phyloP scores from a whole-genome alignment of 176 grass and related monocot species.

The Hyparrhenia diplandra region DNA sequence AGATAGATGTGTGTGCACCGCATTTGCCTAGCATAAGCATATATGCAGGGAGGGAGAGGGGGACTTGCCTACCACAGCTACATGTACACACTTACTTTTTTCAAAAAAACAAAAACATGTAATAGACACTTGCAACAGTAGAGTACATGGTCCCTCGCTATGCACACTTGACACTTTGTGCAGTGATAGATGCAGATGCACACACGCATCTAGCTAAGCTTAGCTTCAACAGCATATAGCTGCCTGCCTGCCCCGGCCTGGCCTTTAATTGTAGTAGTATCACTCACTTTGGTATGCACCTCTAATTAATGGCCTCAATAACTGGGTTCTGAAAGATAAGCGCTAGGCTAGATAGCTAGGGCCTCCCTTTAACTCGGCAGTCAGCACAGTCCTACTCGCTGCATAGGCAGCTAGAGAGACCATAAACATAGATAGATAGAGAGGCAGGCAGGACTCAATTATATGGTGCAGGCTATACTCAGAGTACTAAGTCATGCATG shows the following conservation, averaged over 20 bases:
- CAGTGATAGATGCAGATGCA: background rate
- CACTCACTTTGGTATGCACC: constrained; percentile 36
- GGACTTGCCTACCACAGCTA: background rate
- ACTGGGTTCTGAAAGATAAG: constrained; percentile 50
- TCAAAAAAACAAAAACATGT: background rate
- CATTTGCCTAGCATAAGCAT: background rate
- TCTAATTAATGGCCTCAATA: constrained; percentile 28
- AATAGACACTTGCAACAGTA: background rate
- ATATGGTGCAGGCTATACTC: constrained; percentile 4
- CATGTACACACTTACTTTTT: background rate
- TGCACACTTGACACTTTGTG: constrained; percentile 16
- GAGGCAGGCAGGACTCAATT: constrained; percentile 5
- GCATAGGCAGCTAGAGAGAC: background rate
- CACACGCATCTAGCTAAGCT: background rate
- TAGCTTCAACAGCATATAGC: background rate
- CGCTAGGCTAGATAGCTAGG: background rate
- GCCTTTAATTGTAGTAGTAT: constrained; percentile 6
- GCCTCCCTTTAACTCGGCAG: background rate
- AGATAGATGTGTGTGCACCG: background rate
- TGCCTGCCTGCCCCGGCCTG: background rate
- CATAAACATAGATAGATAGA: background rate
- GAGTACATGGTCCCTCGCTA: constrained; percentile 31
- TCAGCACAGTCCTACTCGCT: background rate
- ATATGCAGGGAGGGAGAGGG: background rate
- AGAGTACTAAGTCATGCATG: no score